Evolutionary conservation across 768 basidiomycete genomes (phyloP).

Genomic region (Cyclocybe aegerita): DNA sequence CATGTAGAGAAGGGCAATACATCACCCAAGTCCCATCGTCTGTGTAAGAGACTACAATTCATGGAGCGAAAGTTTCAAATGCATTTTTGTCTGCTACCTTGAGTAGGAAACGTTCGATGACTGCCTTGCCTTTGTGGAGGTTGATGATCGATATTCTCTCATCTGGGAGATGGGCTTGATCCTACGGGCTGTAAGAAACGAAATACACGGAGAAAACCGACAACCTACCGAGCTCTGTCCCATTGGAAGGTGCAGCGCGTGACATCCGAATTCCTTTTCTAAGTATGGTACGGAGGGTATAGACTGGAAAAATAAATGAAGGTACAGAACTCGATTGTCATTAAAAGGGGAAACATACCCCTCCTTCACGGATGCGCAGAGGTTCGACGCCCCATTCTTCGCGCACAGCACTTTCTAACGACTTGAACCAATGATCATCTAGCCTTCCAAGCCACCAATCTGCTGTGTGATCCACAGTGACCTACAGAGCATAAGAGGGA

Average conservation of each 20-base stretch:
- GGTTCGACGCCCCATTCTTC: conserved; percentile 90
- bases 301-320: conserved; percentile 48
- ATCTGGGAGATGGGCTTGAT: conserved; percentile 91
- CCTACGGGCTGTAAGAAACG: conserved; percentile 39
- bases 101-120: conserved; percentile 71
- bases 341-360: conserved; percentile 46
- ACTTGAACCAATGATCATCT: conserved; percentile 82
- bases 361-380: conserved; percentile 89
- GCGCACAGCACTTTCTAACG: conserved; percentile 77
- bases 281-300: conserved; percentile 93
- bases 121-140: conserved; percentile 72
- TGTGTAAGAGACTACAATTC: background rate
- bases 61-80: background rate
- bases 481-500: conserved; percentile 37
- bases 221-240: conserved; percentile 81
- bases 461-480: conserved; percentile 78
- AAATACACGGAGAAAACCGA: conserved; percentile 1
- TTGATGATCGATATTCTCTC: conserved; percentile 89
- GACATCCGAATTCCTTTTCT: conserved; percentile 88
- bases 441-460: conserved; percentile 97
- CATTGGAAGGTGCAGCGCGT: conserved; percentile 90
- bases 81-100: conserved; percentile 41
- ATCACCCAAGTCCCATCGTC: too few species aligned
- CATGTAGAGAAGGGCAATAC: too few species aligned
- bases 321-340: background rate